Base-by-base conservation (phyloP, 345 rosid species). In the Lepidium aucheri region DNA sequence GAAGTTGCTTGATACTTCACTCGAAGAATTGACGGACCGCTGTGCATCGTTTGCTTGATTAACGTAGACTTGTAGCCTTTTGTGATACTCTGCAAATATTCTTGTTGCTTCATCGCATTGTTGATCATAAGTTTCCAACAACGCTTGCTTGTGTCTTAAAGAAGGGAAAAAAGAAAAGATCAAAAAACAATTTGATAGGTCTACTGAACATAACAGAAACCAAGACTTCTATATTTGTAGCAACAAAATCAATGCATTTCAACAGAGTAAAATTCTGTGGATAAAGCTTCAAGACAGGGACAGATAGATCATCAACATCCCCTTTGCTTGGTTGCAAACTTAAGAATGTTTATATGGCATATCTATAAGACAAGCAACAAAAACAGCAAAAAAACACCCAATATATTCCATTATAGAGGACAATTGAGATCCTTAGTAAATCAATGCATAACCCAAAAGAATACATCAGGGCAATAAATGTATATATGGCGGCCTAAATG, bases 61-160 rank as follows among this genome's bases (percentile, higher is more conserved):
- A 64, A 90, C 92, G 51, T 82, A 88, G 26, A 78, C 82, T 60
- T 74, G 78, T 60, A 93, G 81, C 63, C 86, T 89, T 55, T 82
- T 90, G 67, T 90, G 96, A 77, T 93, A 93, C 76, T 90, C 98
- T 1, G 82, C 83, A 81, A 90, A 90, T 74, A 93, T 84, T 74
- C 85, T 86, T 39, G 89, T 90, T 57, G 96, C 97, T 63, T 93
- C 97, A 47, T 90, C 96, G 45, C 97, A 85, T 63, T 93, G 98
- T 67, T 90, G 89, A 77, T 93, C 89, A 77, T 88, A 93, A 51
- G 96, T 85, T 72, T 90, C 98, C 79, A 90, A 62, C 84, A 81
- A 77, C 57, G 79, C 88, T 81, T 88, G 97, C 63, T 85, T 90
- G 74, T 93, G 98, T 83, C 92, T 88, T 78, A 65, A 77, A 42